These are phyloP conservation scores for Botrytis medusae DNA, from an alignment of 2,329 filamentous ascomycete genomes.

Conservation along the genomic window DNA sequence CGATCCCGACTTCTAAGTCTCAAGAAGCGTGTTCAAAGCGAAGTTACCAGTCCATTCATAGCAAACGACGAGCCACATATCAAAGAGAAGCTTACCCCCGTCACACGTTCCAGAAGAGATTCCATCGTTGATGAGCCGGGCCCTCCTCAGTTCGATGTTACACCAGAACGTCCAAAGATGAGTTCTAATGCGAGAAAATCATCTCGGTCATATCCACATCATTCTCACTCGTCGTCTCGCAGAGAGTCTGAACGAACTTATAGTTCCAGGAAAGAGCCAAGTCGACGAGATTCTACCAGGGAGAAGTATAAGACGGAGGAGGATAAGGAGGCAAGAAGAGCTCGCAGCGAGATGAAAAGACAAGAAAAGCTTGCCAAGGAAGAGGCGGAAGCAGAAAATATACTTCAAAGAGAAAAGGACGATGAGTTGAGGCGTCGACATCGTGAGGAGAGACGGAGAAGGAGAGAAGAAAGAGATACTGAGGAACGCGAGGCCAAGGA, in stretches of 20 bases:
- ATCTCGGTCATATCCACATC: constrained; percentile 18
- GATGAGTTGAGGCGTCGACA: constrained; percentile 10
- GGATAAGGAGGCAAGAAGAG: constrained; percentile 32
- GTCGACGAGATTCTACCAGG: constrained; percentile 22
- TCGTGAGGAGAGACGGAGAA: constrained; percentile 15
- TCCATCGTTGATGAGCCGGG: constrained; percentile 6
- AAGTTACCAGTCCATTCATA: constrained; percentile 35
- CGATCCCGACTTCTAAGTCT: constrained; percentile 10
- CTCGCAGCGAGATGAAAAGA: constrained; percentile 32
- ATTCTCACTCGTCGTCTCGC: constrained; percentile 18
- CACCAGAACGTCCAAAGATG: constrained; percentile 4
- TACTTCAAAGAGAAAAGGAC: constrained; percentile 15
- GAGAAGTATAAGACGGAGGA: constrained; percentile 30
- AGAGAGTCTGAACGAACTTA: constrained; percentile 10
- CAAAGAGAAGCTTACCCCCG: constrained; percentile 26
- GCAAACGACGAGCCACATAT: constrained; percentile 31
- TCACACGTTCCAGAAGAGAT: constrained; percentile 1
- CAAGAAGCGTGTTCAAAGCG: constrained; percentile 25
- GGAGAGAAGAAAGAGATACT: constrained; percentile 4
- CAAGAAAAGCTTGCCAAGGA: constrained; percentile 17
- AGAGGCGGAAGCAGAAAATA: constrained; percentile 10
- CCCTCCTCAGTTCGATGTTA: constrained; percentile 15
- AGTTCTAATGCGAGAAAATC: constrained; percentile 13
- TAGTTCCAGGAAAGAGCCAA: constrained; percentile 20
- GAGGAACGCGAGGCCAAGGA: constrained; percentile 14